Evolutionary conservation across 78 protist species (phyloP).

Genomic region (Isochrysis galbana): DNA sequence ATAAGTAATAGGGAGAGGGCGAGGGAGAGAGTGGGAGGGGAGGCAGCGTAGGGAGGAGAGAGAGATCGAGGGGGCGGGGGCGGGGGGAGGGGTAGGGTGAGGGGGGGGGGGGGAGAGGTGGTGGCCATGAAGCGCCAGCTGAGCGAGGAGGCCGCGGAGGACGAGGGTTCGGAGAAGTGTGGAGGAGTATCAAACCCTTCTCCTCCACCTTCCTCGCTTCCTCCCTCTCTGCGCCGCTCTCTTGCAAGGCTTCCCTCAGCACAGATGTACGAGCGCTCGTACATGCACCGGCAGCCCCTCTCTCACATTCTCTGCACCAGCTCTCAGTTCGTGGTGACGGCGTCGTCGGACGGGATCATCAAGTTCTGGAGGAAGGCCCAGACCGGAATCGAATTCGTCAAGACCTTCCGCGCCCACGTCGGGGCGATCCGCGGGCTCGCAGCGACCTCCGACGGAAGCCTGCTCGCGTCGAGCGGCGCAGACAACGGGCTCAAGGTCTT

Average conservation of each 20-base stretch:
- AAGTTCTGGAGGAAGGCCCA: constrained; percentile 93
- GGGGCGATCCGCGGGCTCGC: constrained; percentile 53
- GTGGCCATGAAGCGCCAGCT: no score
- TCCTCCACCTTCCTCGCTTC: no score
- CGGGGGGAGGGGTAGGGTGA: no score
- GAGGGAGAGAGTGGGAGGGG: no score
- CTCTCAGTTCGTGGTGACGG: constrained; percentile 81
- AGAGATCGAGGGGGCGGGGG: no score
- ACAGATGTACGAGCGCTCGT: constrained; percentile 82
- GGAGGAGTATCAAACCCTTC: no score
- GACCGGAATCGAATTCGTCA: constrained; percentile 86
- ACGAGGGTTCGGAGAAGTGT: no score
- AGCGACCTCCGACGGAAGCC: constrained; percentile 64
- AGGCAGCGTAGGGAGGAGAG: no score
- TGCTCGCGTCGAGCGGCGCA: constrained; percentile 57
- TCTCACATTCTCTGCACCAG: constrained; percentile 40
- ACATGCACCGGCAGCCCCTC: constrained; percentile 84
- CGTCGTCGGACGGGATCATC: constrained; percentile 82
- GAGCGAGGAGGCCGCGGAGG: no score
- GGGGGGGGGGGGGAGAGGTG: no score
- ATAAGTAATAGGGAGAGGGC: no score
- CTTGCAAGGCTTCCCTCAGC: constrained; percentile 69
- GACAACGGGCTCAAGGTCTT: constrained; percentile 81
- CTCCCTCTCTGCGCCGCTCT: neutral
- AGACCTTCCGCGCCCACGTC: constrained; percentile 83